Evolutionary conservation across 805 yeast species (phyloP).

Genomic region (Kuraishia floccosa): DNA sequence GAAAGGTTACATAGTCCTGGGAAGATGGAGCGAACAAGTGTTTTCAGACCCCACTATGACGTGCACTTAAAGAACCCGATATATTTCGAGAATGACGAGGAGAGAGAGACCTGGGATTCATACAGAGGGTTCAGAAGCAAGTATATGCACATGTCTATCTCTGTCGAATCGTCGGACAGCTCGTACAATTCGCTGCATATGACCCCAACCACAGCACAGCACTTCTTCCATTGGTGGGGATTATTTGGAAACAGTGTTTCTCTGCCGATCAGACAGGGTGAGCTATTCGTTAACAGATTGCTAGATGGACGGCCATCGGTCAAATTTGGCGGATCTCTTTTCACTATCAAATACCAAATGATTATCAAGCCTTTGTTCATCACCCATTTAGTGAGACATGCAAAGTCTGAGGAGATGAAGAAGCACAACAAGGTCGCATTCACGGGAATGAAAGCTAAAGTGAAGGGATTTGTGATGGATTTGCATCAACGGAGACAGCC

Average conservation of each 20-base stretch:
- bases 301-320: slow-evolving; percentile 40
- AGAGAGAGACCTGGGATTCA: slow-evolving; percentile 56
- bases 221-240: slow-evolving; percentile 80
- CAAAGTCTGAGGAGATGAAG: slow-evolving; percentile 19
- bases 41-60: slow-evolving; percentile 49
- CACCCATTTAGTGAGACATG: slow-evolving; percentile 58
- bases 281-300: slow-evolving; percentile 64
- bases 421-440: slow-evolving; percentile 36
- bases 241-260: slow-evolving; percentile 69
- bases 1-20: slow-evolving; percentile 40
- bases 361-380: slow-evolving; percentile 62
- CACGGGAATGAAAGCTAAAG: slow-evolving; percentile 62
- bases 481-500: slow-evolving; percentile 52
- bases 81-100: slow-evolving; percentile 22
- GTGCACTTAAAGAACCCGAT: slow-evolving; percentile 46
- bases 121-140: slow-evolving; percentile 73
- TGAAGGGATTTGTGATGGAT: slow-evolving; percentile 47
- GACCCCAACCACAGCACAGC: slow-evolving; percentile 54
- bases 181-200: slow-evolving; percentile 68
- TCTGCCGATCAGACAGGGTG: slow-evolving; percentile 70
- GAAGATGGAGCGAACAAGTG: slow-evolving; percentile 22
- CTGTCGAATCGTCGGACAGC: slow-evolving; percentile 27
- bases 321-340: slow-evolving; percentile 26
- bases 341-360: slow-evolving; percentile 72
- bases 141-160: slow-evolving; percentile 62